These are phyloP conservation scores for Dactylis glomerata DNA, from an alignment of 176 grass and related monocot genomes.

Conservation along the genomic window DNA sequence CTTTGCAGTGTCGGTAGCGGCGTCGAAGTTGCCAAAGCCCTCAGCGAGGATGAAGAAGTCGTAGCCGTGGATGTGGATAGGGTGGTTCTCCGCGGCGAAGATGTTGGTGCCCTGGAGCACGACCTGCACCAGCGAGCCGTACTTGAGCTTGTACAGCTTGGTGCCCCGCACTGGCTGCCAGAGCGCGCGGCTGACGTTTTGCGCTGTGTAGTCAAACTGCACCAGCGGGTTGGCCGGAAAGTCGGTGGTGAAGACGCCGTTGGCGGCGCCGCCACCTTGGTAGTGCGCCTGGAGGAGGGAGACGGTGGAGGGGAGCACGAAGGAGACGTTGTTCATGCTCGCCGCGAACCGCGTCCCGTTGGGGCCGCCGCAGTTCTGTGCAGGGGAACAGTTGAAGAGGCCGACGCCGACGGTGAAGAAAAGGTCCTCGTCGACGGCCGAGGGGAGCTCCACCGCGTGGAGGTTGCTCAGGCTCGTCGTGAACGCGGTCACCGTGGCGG, in stretches of 20 bases:
- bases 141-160: slow-evolving; percentile 75
- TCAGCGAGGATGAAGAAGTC: slow-evolving; percentile 86
- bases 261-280: background rate
- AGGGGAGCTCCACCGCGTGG: slow-evolving; percentile 32
- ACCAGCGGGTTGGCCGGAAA: slow-evolving; percentile 76
- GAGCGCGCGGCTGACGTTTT: slow-evolving; percentile 62
- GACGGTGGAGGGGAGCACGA: slow-evolving; percentile 57
- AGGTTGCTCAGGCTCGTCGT: slow-evolving; percentile 49
- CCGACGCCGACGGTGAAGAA: slow-evolving; percentile 89
- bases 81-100: slow-evolving; percentile 89
- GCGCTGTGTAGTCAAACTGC: slow-evolving; percentile 78
- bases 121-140: slow-evolving; percentile 67
- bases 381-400: slow-evolving; percentile 55
- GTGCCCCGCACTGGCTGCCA: slow-evolving; percentile 76
- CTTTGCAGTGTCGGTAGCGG: slow-evolving; percentile 41
- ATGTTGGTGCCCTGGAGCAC: slow-evolving; percentile 90
- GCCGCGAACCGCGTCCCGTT: slow-evolving; percentile 79
- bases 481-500: slow-evolving; percentile 54
- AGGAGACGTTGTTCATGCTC: slow-evolving; percentile 95
- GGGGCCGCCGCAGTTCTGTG: slow-evolving; percentile 59
- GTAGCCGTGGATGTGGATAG: slow-evolving; percentile 91
- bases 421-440: slow-evolving; percentile 66
- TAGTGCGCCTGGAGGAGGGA: slow-evolving; percentile 85
- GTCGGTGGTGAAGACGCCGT: slow-evolving; percentile 65
- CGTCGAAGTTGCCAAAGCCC: slow-evolving; percentile 80